Evolutionary conservation across 2,329 filamentous ascomycete species (phyloP).

Genomic region (Elsinoe batatas): DNA sequence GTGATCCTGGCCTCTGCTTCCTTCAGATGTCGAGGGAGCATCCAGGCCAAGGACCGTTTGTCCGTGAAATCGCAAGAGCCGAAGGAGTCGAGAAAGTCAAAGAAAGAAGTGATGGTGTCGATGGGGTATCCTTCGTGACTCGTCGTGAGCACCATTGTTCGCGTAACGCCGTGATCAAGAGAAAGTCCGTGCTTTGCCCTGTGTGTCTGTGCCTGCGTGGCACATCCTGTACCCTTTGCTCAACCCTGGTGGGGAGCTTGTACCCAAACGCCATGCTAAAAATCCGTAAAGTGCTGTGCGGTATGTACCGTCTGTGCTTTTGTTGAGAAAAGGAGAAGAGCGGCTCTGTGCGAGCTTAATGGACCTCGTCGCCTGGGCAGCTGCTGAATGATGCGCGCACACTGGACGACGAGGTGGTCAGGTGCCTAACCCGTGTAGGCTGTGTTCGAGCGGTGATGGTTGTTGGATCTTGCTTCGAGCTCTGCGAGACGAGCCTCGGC

Average conservation of each 20-base stretch:
- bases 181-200: no score
- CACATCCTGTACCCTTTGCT: no score
- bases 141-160: no score
- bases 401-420: not conserved
- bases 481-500: constrained; percentile 12
- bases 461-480: not conserved
- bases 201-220: no score
- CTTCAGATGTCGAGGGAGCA: no score
- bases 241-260: not conserved
- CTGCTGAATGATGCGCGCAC: constrained; percentile 9
- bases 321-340: not conserved
- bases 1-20: no score
- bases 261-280: constrained; percentile 3
- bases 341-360: not conserved
- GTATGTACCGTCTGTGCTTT: not conserved
- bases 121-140: no score
- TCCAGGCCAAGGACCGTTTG: no score
- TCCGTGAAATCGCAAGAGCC: no score
- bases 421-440: not conserved
- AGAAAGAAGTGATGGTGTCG: no score
- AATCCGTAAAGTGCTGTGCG: not conserved
- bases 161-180: no score
- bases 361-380: not conserved
- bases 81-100: no score
- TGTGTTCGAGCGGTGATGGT: not conserved